These are phyloP conservation scores for Vigna nakashimae DNA, from an alignment of 306 rosid genomes.

Conservation along the genomic window DNA sequence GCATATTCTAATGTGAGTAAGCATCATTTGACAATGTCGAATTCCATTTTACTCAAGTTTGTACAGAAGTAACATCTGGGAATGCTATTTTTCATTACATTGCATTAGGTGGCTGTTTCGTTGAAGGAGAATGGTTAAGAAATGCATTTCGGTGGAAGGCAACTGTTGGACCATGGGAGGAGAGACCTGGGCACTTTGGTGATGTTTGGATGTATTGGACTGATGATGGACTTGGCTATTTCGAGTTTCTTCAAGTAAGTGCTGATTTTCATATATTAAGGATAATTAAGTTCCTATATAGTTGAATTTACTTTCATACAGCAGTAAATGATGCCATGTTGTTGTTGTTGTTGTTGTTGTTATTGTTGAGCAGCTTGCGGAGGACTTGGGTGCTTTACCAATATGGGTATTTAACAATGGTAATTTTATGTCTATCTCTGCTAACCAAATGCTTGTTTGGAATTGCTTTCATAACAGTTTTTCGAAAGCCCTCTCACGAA, in stretches of 20 bases:
- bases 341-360: not conserved
- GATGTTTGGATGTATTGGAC: conserved; percentile 99
- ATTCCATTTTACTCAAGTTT: conserved; percentile 11
- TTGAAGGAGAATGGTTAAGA: conserved; percentile 94
- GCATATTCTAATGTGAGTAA: not conserved
- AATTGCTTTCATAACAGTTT: not conserved
- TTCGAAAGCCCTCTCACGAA: not conserved
- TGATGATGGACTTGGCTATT: conserved; percentile 96
- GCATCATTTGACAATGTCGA: not conserved
- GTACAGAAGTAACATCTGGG: conserved; percentile 30
- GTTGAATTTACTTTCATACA: conserved; percentile 2
- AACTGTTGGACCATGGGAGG: conserved; percentile 91
- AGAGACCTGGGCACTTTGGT: conserved; percentile 98
- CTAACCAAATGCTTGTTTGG: not conserved
- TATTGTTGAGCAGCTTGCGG: conserved; percentile 74
- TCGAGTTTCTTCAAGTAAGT: conserved; percentile 90
- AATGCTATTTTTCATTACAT: conserved; percentile 27
- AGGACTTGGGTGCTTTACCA: conserved; percentile 81
- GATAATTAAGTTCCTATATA: conserved; percentile 23
- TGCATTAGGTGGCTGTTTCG: conserved; percentile 81
- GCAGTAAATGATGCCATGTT: conserved; percentile 17
- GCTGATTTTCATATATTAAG: conserved; percentile 25
- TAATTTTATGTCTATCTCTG: conserved; percentile 45
- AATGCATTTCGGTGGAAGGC: conserved; percentile 98
- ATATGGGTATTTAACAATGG: conserved; percentile 98